Conservation (phyloP, 2,329 filamentous ascomycete genomes). For the Lachnellula suecica region DNA sequence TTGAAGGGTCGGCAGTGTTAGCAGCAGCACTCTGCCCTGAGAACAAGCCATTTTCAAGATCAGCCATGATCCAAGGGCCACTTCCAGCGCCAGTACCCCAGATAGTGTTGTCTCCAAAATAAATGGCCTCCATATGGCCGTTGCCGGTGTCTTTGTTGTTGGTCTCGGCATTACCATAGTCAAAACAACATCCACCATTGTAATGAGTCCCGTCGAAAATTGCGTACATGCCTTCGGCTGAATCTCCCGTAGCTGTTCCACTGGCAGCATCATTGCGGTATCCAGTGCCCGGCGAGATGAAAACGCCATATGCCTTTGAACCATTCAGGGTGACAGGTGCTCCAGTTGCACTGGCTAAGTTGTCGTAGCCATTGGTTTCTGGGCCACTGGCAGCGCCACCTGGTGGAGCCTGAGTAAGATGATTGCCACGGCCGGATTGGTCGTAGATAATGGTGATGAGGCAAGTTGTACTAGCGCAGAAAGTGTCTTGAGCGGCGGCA, state of each 20-base stretch:
- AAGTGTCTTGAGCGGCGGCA: conserved; percentile 57
- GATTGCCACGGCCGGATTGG: conserved; percentile 60
- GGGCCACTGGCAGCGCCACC: conserved; percentile 58
- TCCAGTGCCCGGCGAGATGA: conserved; percentile 58
- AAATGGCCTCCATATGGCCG: conserved; percentile 69
- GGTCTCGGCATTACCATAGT: conserved; percentile 58
- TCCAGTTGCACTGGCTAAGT: conserved; percentile 56
- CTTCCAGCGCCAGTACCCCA: conserved; percentile 58
- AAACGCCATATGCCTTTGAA: conserved; percentile 63
- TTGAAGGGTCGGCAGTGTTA: conserved; percentile 52
- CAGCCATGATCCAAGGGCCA: conserved; percentile 69
- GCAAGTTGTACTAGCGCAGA: conserved; percentile 61
- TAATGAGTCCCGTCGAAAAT: conserved; percentile 60
- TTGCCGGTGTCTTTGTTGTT: conserved; percentile 53
- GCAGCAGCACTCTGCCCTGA: conserved; percentile 46
- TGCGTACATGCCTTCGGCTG: conserved; percentile 58
- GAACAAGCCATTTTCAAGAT: conserved; percentile 67
- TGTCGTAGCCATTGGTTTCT: conserved; percentile 55
- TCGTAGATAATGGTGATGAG: conserved; percentile 65
- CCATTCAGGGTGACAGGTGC: conserved; percentile 62
- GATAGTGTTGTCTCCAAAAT: conserved; percentile 54
- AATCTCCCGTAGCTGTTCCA: conserved; percentile 55
- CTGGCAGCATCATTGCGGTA: conserved; percentile 58
- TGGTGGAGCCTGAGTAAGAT: conserved; percentile 60
- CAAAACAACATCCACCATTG: conserved; percentile 56